Base-by-base conservation (phyloP, 2,329 filamentous ascomycete species). In the Penicillium paneum region DNA sequence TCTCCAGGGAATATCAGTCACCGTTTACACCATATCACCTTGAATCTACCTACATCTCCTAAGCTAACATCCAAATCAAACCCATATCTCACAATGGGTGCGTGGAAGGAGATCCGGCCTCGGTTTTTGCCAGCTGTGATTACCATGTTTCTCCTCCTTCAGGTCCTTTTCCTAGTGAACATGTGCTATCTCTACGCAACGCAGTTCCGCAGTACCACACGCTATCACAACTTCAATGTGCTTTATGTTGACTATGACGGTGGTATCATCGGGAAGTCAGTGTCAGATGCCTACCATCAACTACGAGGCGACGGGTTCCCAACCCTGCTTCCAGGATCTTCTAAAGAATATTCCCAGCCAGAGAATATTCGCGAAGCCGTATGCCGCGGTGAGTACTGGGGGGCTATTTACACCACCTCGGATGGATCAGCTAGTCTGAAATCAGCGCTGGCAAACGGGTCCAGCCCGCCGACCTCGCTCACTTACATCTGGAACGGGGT, bases 231-330 rank as follows among this genome's bases (percentile, higher is more conserved):
- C 42, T 48, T 71, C 40, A 63, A 61, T 10, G 29, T 71, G 13
- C 61, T 63, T 2, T 65, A 68, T 52, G 68, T 71, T 34, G 67
- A 71, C 55, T 71, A 69, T 44, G 70, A 71, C 32, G 61, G 58
- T 8, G 67, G 64, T 19, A 54, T 63, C 2, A 60, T 73, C 13
- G 70, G 67, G 3, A 47, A 61, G 13, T 65, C 70, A 0, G 56
- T 72, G 2, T 52, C 58, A 8, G 56, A 54, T 5, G 65, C 69
- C 5, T 72, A 71, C 45, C 31, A 49, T 1, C 19, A 40, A 5
- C 11, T 53, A 10, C 50, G 4, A 8, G 50, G 43, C n/a, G 36
- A 49, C 12, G n/a, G 17, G 7, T 53, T 53, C 12, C 50, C 50
- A 8, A 53, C 44, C 5, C n/a, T 49, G n/a, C 4, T 29, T 6